Conservation (phyloP, 2,329 filamentous ascomycete genomes). For the Zasmidium cellare region DNA sequence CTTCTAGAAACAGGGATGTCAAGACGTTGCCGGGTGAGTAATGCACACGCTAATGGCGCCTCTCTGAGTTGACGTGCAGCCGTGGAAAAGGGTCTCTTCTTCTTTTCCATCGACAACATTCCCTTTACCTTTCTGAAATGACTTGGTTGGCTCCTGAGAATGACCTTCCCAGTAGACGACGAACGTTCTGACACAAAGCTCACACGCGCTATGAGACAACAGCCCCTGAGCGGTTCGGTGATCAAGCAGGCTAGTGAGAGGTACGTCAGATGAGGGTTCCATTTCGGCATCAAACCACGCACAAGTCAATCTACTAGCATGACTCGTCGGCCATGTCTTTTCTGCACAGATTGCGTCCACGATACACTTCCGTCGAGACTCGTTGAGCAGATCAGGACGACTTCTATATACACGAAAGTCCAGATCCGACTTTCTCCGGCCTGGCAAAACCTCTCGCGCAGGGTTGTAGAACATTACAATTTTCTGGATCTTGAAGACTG, state of each 20-base stretch:
- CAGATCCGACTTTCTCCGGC: not conserved
- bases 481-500: constrained; percentile 21
- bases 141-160: not conserved
- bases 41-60: not conserved
- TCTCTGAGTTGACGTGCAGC: not conserved
- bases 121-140: not conserved
- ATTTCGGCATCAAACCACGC: not conserved
- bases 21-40: not conserved
- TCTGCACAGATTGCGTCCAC: not conserved
- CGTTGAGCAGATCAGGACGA: not conserved
- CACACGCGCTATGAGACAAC: not conserved
- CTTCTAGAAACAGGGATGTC: not conserved
- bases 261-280: not conserved
- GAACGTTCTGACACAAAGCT: not conserved
- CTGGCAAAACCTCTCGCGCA: not conserved
- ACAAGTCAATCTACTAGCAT: not conserved
- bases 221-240: not conserved
- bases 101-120: not conserved
- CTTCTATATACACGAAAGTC: not conserved
- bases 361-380: not conserved
- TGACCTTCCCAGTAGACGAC: not conserved
- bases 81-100: not conserved
- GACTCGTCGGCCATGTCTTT: not conserved
- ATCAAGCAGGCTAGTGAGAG: not conserved
- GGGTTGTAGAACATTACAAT: constrained; percentile 25